These are phyloP conservation scores for Sporothrix inflata DNA, from an alignment of 2,329 filamentous ascomycete genomes.

Conservation along the genomic window DNA sequence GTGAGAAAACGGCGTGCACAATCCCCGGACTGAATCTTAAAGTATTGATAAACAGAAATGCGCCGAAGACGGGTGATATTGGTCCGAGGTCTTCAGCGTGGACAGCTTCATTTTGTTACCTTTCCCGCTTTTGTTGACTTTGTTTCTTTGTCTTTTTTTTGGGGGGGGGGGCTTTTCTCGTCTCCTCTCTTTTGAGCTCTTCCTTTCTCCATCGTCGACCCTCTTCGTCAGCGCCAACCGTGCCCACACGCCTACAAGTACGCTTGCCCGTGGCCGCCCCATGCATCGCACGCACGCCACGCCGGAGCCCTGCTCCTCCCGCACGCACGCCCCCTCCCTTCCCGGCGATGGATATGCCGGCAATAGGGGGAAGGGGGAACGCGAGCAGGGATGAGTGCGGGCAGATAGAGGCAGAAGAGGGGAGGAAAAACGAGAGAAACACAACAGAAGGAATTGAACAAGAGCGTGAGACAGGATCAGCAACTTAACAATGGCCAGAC, in stretches of 20 bases:
- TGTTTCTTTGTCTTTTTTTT: not conserved
- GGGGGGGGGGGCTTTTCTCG: not conserved
- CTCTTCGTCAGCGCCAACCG: not conserved
- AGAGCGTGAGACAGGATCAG: not conserved
- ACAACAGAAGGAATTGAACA: not conserved
- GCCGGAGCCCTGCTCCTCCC: not conserved
- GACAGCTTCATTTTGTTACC: not conserved
- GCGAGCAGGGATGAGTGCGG: conserved; percentile 9
- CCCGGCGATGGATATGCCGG: not conserved
- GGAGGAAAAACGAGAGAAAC: not conserved
- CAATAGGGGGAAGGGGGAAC: not conserved
- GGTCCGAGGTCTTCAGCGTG: not conserved
- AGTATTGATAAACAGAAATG: not conserved
- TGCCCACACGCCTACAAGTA: not conserved
- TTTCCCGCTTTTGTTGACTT: not conserved
- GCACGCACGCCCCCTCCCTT: conserved; percentile 16
- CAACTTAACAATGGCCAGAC: not conserved
- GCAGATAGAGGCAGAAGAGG: not conserved
- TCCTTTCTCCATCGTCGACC: not conserved
- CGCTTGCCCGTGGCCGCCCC: not conserved
- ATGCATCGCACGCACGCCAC: not conserved
- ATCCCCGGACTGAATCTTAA: too few species aligned
- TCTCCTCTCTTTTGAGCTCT: not conserved
- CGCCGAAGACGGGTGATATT: not conserved
- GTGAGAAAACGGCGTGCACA: not conserved